Percentiles rank a stretch among this genome's conserved stretches.
phyloP scores from a whole-genome alignment of 495 filamentous ascomycete species.

The Schizothecium vesticola region DNA sequence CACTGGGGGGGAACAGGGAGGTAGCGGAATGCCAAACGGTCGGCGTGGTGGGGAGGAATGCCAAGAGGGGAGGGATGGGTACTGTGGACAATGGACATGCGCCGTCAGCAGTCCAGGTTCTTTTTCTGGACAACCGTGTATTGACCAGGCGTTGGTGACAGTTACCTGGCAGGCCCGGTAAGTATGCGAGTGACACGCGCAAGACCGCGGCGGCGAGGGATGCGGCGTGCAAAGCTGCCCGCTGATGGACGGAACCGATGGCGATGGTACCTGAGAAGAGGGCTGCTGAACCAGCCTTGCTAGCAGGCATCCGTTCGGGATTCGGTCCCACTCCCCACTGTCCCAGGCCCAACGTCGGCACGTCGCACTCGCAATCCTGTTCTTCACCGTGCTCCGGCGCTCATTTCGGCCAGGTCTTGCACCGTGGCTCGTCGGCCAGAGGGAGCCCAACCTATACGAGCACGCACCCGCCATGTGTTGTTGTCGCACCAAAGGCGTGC shows the following conservation, averaged over 20 bases:
- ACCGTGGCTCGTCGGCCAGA: neutral
- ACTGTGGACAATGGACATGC: too few species aligned
- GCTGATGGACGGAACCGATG: neutral
- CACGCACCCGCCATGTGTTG: neutral
- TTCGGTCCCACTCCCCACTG: neutral
- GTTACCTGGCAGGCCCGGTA: too few species aligned
- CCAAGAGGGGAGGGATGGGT: too few species aligned
- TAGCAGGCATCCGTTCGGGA: neutral
- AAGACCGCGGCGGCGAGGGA: neutral
- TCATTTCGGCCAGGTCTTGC: constrained; percentile 4
- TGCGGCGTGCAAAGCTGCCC: neutral
- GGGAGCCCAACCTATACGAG: neutral
- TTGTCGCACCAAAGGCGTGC: neutral
- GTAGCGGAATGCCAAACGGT: neutral
- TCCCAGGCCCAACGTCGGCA: neutral
- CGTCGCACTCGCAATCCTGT: constrained; percentile 5
- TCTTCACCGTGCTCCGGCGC: constrained; percentile 2
- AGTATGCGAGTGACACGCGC: neutral
- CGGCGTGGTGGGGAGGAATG: constrained; percentile 1
- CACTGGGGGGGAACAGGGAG: neutral
- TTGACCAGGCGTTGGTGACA: neutral
- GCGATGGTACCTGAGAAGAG: constrained; percentile 10
- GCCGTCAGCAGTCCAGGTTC: neutral
- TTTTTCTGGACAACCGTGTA: neutral
- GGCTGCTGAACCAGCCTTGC: neutral